Base-by-base conservation (phyloP, 352 stramenopile species). In the Pythium brachiatum region DNA sequence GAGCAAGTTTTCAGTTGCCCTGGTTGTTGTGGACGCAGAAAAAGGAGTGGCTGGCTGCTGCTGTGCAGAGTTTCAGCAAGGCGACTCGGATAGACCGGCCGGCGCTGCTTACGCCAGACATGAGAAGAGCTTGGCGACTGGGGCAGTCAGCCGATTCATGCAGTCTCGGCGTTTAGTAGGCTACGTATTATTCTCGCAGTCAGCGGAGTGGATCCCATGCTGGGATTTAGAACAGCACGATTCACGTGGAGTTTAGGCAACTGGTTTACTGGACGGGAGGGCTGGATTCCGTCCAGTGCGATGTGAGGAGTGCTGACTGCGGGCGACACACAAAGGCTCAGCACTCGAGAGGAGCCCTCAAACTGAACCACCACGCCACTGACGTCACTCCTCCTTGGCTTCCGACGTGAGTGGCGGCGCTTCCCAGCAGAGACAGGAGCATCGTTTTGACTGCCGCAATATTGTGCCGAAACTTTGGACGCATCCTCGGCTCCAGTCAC, bases 91-190 rank as follows among this genome's bases (percentile, higher is more conserved):
- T n/a, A n/a, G n/a, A n/a, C n/a, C n/a, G n/a, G 36, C 9, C n/a
- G 36, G 8, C 34, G 36, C 36, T 44, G 36, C 36, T 44, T 44
- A 44, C 36, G 36, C 36, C 36, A 44, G n/a, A 18, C 15, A 7
- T 44, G 36, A 44, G 21, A 41, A 44, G 15, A 13, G 13, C n/a
- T 20, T n/a, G n/a, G 36, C 36, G 6, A 18, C 5, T 18, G 2
- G 2, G 4, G 36, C 36, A 44, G 36, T 44, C 36, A 44, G 36
- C 36, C 36, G 15, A 6, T 44, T 44, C 36, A 44, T n/a, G n/a
- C n/a, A n/a, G n/a, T n/a, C n/a, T n/a, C 36, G 36, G 36, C 36
- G 36, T 44, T 44, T 44, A 44, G 36, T 44, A 44, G 36, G n/a
- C 36, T 44, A 44, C n/a, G n/a, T n/a, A n/a, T n/a, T n/a, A n/a